Evolutionary conservation across 495 filamentous ascomycete species (phyloP), one percentile per base, ranked within the genome.

Genomic region (Physcia stellaris): DNA sequence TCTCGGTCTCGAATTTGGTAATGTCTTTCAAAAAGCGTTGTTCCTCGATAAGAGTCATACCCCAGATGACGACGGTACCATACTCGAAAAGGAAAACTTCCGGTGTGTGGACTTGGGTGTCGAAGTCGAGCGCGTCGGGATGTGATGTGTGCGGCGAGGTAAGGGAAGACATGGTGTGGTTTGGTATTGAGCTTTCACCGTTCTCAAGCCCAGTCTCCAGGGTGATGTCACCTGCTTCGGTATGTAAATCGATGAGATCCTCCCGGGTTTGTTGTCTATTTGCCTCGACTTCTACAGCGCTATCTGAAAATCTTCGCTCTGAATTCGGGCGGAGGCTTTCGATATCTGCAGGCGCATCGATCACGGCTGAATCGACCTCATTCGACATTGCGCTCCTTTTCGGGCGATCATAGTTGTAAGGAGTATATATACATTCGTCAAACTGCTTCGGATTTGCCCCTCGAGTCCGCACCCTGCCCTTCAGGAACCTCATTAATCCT

Each of bases 41-140:
- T 57, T 98, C 90, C 45, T 98, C 77, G 6, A 71, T 64, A 6
- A 79, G 59, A 1, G 83, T 77, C 88, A 98, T 94, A 42, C 90
- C 90, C 90, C 90, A 98, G 55, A 96, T 87, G n/a, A 98, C 90
- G n/a, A 94, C 83, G n/a, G 94, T 92, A 28, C 90, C 90, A 51
- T 98, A 98, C 47, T 94, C 80, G 54, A 94, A 98, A 17, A 98
- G 69, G 57, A 98, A 96, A 7, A 95, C 70, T 57, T 98, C 90
- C 0, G 88, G 86, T 2, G 77, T 93, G 54, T 93, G 83, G 9
- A 95, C 83, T 55, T 68, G 66, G 16, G 73, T 87, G 54, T 84
- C 80, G 35, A 84, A 75, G 52, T 84, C 62, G 54, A 73, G 61
- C 51, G 63, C 53, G 58, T 61, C n/a, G 65, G 63, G 39, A n/a